A percentile compares a stretch with the other conserved stretches of the same genome.
Evolutionary conservation across 1,139 yeast genomes (phyloP).

Genomic region (Geotrichum carabidarum): DNA sequence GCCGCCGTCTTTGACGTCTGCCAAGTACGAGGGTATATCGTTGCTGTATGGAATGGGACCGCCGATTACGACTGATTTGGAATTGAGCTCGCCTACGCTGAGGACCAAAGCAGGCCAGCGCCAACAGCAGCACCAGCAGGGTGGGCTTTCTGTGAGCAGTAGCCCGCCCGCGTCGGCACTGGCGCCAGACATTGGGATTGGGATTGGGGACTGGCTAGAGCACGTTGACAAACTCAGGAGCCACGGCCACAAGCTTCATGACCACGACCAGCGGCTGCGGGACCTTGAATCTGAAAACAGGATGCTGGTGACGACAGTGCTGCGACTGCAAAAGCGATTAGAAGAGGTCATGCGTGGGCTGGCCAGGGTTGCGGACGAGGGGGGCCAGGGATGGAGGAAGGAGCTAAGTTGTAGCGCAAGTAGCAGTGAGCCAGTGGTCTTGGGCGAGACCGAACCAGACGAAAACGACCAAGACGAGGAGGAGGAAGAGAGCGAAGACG

Average conservation of each 20-base stretch:
- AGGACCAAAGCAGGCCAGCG: slow-evolving; percentile 9
- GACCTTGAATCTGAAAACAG: too few relatives aligned
- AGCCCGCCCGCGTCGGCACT: too few relatives aligned
- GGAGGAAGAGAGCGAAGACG: not conserved
- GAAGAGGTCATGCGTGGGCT: too few relatives aligned
- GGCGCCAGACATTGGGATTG: not conserved
- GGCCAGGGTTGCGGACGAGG: too few relatives aligned
- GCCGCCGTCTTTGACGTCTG: not conserved
- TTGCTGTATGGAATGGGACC: slow-evolving; percentile 15
- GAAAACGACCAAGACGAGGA: not conserved
- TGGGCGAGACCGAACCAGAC: too few relatives aligned
- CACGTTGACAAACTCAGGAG: too few relatives aligned
- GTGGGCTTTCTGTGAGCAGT: not conserved
- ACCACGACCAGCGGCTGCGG: too few relatives aligned
- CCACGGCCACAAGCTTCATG: too few relatives aligned
- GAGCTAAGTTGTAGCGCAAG: not conserved
- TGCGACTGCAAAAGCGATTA: too few relatives aligned
- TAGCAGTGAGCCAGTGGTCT: not conserved
- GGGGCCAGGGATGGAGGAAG: too few relatives aligned
- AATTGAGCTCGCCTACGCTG: slow-evolving; percentile 12
- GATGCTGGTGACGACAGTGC: too few relatives aligned
- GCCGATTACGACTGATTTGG: not conserved
- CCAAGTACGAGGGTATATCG: not conserved
- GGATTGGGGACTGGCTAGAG: not conserved
- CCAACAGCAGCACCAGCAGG: not conserved